These are phyloP conservation scores for Ophidiomyces ophidiicola DNA, from an alignment of 2,329 filamentous ascomycete species.

Conservation along the genomic window DNA sequence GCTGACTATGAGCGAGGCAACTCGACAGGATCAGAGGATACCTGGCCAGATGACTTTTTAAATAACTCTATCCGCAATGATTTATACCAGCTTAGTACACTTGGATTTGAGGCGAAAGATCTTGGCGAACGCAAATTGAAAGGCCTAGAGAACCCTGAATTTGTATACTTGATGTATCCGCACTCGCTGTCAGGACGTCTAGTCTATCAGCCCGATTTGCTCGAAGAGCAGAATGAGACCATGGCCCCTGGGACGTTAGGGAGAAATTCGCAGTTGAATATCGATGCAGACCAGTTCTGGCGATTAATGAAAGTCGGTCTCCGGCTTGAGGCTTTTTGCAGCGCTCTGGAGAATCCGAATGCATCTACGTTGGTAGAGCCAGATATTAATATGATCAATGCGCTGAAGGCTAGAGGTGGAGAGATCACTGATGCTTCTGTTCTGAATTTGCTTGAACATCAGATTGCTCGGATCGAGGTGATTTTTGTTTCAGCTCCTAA, in stretches of 20 bases:
- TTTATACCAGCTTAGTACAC: conserved; percentile 70
- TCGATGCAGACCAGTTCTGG: conserved; percentile 81
- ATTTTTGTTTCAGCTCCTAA: conserved; percentile 29
- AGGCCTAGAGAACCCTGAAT: conserved; percentile 91
- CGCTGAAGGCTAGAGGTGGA: conserved; percentile 58
- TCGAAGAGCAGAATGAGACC: conserved; percentile 31
- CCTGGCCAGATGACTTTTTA: conserved; percentile 61
- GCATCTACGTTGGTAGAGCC: conserved; percentile 58
- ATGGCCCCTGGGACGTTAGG: conserved; percentile 50
- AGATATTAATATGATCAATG: conserved; percentile 70
- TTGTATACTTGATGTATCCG: conserved; percentile 90
- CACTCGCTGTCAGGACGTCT: conserved; percentile 68
- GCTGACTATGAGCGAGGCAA: conserved; percentile 67
- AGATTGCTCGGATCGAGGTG: conserved; percentile 92
- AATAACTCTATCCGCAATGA: conserved; percentile 74
- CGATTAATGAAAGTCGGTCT: conserved; percentile 78
- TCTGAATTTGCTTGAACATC: conserved; percentile 82
- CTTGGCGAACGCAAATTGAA: conserved; percentile 92
- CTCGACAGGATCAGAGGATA: conserved; percentile 59
- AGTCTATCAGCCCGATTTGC: conserved; percentile 36
- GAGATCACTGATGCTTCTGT: conserved; percentile 83
- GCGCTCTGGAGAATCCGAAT: conserved; percentile 61
- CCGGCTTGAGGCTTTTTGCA: conserved; percentile 85
- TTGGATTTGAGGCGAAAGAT: conserved; percentile 94
- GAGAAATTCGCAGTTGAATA: conserved; percentile 53